phyloP scores from a whole-genome alignment of 306 rosid species.

The Pterocarpus santalinus region DNA sequence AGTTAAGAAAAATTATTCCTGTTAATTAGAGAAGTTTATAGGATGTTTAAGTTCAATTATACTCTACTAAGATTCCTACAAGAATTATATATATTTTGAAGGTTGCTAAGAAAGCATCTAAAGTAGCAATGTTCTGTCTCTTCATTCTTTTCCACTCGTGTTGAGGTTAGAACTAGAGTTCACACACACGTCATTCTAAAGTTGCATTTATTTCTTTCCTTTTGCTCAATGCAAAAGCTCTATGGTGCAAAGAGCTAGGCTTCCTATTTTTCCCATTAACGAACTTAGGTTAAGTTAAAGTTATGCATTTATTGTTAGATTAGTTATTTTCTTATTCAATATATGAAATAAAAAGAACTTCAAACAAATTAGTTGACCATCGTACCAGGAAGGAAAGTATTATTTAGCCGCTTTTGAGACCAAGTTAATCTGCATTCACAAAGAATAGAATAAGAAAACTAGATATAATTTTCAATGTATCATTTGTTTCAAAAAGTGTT shows the following conservation, averaged over 20 bases:
- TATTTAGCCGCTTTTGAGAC: slow-evolving; percentile 39
- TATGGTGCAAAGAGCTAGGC: not conserved
- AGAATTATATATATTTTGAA: too few species aligned
- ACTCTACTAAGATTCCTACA: too few species aligned
- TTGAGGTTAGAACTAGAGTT: not conserved
- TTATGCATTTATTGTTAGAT: not conserved
- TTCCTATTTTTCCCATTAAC: not conserved
- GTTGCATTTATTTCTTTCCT: not conserved
- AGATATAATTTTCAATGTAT: not conserved
- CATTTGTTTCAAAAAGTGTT: not conserved
- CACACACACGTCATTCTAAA: not conserved
- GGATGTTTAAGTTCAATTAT: too few species aligned
- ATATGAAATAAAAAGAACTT: not conserved
- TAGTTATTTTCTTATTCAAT: not conserved
- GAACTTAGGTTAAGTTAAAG: not conserved
- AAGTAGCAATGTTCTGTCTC: too few species aligned
- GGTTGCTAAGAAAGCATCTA: too few species aligned
- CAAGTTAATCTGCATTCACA: slow-evolving; percentile 40
- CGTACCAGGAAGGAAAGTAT: slow-evolving; percentile 41
- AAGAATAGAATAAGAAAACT: slow-evolving; percentile 5
- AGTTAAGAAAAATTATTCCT: too few species aligned
- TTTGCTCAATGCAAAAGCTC: not conserved
- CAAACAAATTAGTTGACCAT: not conserved
- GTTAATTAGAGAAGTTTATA: too few species aligned
- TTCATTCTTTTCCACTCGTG: too few species aligned